Base-by-base conservation (phyloP, 2,329 filamentous ascomycete species). In the Calonectria crousiana region DNA sequence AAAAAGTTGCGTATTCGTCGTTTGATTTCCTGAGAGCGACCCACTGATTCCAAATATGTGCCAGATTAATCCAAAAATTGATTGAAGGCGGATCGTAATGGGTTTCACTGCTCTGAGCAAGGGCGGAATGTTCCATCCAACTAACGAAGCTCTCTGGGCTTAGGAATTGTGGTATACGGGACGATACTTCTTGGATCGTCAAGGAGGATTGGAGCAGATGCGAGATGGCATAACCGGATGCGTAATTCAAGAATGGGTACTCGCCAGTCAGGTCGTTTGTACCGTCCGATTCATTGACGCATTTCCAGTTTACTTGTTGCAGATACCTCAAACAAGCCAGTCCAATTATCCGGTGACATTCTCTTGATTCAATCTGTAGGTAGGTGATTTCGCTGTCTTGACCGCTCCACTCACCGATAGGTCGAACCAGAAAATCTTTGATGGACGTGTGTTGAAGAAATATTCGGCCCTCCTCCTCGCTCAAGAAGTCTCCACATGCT, bases 371-470 rank as follows among this genome's bases (percentile, higher is more conserved):
- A 18, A 67, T 49, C 14, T 32, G 34, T 1, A 67, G 51, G 9
- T 67, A 44, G 23, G 65, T 20, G 49, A 67, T 30, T 13, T 10
- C 8, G 26, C 51, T 53, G 34, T 67, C 65, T 23, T 67, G 65
- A 3, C 47, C 34, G 26, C 26, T 28, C 65, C 65, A 67, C 16
- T n/a, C 30, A 1, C 41, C 26, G 13, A 23, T 51, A 14, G 65
- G 49, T 32, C 65, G 65, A 53, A 67, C 32, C 13, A 67, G 65
- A 28, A 67, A 67, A 11, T 67, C 65, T 11, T 52, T 51, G 49
- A 67, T 53, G 23, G 65, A 67, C 4, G 65, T 67, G 49, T 67
- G 65, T 56, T 49, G 32, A 56, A 67, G 65, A 16, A 32, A 53
- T 26, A 67, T 23, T 9, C 34, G 34, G 26, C 38, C 23, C 0